Percentiles rank a stretch among this genome's conserved stretches.
Evolutionary conservation across 805 yeast species (phyloP).

Genomic region (Metschnikowia arizonensis): DNA sequence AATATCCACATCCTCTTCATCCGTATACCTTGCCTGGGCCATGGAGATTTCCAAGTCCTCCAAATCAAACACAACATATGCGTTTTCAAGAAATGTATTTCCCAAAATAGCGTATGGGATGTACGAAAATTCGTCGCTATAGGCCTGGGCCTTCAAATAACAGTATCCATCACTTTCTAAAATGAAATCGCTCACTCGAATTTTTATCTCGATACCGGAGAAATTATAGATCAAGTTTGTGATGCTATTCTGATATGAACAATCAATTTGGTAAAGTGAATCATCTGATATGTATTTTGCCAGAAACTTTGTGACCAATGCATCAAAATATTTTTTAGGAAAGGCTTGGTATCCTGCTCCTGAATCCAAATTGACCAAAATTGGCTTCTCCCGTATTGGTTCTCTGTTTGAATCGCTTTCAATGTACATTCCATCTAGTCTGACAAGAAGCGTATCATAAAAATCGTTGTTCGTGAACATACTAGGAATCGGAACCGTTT

Average conservation of each 20-base stretch:
- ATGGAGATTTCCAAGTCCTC: constrained; percentile 46
- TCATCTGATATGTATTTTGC: background rate
- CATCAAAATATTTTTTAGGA: background rate
- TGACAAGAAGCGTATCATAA: background rate
- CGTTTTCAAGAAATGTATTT: constrained; percentile 58
- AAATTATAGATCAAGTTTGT: background rate
- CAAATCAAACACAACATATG: constrained; percentile 62
- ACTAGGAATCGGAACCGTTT: constrained; percentile 7
- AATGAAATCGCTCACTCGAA: background rate
- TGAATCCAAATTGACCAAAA: background rate
- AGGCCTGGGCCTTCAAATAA: background rate
- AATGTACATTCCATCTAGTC: background rate
- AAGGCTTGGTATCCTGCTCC: background rate
- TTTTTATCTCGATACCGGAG: background rate
- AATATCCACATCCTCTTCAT: background rate
- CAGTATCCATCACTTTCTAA: background rate
- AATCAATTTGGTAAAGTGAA: background rate
- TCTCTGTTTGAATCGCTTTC: background rate
- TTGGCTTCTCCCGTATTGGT: background rate
- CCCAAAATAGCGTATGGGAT: constrained; percentile 51
- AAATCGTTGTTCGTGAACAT: too few species aligned
- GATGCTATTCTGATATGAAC: background rate
- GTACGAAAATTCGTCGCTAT: constrained; percentile 19
- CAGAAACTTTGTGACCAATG: background rate
- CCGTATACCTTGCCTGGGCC: background rate